Evolutionary conservation across 805 yeast species (phyloP), one percentile per base, ranked within the genome.

Genomic region (Saturnispora saitoi): DNA sequence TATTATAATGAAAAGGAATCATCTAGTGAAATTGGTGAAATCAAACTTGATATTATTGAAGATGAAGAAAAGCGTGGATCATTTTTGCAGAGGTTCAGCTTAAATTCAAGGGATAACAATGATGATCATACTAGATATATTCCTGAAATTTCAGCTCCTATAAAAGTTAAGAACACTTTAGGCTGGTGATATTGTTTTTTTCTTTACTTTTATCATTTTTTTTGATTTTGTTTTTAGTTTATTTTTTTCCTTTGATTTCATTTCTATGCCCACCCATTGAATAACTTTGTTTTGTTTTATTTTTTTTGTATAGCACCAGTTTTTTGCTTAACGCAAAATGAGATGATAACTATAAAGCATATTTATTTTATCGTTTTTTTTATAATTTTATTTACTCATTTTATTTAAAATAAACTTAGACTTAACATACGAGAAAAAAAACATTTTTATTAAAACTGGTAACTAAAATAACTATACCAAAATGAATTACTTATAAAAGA

Each of bases 101-200:
- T 48, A 9, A 46, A 19, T n/a, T 40, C 47, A 14, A 45, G 24
- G 8, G 43, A 43, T 10, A 20, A 43, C 10, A 61, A 54, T 31
- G 48, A 47, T 45, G 62, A 56, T 19, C 62, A 56, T 36, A 48
- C 52, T 29, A 54, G 56, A 44, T 69, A 58, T 48, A 61, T 70
- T 39, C 76, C 72, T 43, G 70, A 64, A 37, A 83, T 83, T 36
- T 80, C 86, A 7, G 77, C 75, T 48, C 91, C 91, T 10, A 82
- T 82, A 32, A 80, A 82, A 48, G 74, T 83, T 3, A 78, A 78
- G 52, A 83, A 81, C 61, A 82, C 91, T 2, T 68, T 83, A 51
- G 90, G 90, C 31, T 83, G 90, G 90, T 66, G 48, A 58, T 30
- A 14, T n/a, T 9, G 11, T 39, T 36, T 31, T 24, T 9, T n/a